These are phyloP conservation scores for Aspergillus ibericus DNA, from an alignment of 2,329 filamentous ascomycete genomes.

Conservation along the genomic window DNA sequence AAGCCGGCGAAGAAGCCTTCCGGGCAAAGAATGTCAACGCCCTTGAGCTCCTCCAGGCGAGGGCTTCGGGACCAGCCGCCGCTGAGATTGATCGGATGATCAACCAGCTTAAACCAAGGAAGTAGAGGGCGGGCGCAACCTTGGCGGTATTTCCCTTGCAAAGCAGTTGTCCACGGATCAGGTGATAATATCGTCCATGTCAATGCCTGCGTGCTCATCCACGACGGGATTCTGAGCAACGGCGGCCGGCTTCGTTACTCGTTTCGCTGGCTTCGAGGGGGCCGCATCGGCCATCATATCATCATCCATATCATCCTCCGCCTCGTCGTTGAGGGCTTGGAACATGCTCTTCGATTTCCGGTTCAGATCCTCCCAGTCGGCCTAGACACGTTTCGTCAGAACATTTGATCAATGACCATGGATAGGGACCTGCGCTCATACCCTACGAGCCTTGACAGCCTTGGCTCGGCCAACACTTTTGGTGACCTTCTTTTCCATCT, in stretches of 20 bases:
- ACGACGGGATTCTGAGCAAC: constrained; percentile 20
- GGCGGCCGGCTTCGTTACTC: constrained; percentile 15
- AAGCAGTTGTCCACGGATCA: constrained; percentile 27
- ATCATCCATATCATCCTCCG: constrained; percentile 39
- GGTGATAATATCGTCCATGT: constrained; percentile 47
- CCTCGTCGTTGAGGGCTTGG: constrained; percentile 46
- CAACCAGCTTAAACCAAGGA: constrained; percentile 51
- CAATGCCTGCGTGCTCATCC: constrained; percentile 29
- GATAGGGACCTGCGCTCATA: constrained; percentile 24
- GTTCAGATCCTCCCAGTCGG: constrained; percentile 46
- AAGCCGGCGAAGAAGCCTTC: constrained; percentile 88
- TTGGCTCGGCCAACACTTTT: constrained; percentile 53
- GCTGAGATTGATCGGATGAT: constrained; percentile 83
- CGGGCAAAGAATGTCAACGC: constrained; percentile 74
- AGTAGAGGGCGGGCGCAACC: constrained; percentile 30
- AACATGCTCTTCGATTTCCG: constrained; percentile 28
- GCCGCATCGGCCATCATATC: constrained; percentile 34
- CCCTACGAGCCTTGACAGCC: constrained; percentile 49
- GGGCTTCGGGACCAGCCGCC: constrained; percentile 67
- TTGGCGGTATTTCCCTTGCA: constrained; percentile 13
- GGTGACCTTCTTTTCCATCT: constrained; percentile 55
- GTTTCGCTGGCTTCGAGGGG: constrained; percentile 20
- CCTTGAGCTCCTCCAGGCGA: constrained; percentile 71
- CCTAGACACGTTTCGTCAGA: constrained; percentile 29
- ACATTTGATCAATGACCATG: not conserved